phyloP scores from a whole-genome alignment of 768 basidiomycete genomes.

The Mycena capillaripes region DNA sequence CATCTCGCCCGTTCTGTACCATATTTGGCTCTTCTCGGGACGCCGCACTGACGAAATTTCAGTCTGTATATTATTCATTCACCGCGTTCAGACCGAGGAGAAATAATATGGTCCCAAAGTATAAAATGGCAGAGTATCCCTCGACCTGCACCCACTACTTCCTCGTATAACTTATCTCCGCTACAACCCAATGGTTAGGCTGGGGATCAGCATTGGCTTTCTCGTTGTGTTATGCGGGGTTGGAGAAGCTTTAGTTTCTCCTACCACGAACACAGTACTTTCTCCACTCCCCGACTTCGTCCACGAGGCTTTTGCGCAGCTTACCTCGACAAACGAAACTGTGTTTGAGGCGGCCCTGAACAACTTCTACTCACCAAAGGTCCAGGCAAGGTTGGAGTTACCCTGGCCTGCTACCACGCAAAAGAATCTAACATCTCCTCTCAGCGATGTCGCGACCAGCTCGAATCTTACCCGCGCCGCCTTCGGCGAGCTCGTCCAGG shows the following conservation, averaged over 20 bases:
- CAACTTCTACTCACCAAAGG: background rate
- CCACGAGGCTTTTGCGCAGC: too few species aligned
- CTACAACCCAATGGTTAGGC: background rate
- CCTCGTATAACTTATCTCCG: background rate
- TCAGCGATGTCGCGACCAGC: constrained; percentile 2
- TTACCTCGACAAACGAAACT: too few species aligned
- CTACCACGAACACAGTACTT: background rate
- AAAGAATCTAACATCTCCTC: background rate
- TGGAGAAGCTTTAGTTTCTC: background rate
- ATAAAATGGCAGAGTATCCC: background rate
- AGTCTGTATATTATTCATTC: background rate
- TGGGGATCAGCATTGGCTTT: background rate
- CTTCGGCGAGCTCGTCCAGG: background rate
- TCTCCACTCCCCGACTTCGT: too few species aligned
- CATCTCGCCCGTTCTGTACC: background rate
- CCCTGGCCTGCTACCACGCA: background rate
- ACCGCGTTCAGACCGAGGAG: background rate
- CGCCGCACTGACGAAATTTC: background rate
- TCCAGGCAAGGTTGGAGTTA: background rate
- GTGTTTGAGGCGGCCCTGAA: too few species aligned
- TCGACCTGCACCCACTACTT: background rate
- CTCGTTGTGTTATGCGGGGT: background rate
- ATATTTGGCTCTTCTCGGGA: background rate
- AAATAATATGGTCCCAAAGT: background rate
- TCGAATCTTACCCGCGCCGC: background rate